phyloP scores from a whole-genome alignment of 306 rosid genomes.

The Dryas drummondii region DNA sequence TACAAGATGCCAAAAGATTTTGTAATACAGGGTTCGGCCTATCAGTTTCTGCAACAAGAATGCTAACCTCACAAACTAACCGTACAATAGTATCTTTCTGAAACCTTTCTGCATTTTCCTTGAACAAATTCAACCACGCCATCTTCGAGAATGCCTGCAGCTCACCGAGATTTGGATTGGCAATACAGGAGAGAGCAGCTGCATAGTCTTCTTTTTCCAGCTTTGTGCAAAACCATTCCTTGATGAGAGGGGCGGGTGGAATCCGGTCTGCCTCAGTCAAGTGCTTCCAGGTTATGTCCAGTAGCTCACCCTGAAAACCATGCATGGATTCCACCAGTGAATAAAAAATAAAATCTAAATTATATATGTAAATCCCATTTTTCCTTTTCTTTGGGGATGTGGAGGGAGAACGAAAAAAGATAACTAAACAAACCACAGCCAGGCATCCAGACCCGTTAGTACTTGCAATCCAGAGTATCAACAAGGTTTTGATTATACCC shows the following conservation, averaged over 20 bases:
- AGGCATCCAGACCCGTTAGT: neutral
- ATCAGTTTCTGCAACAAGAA: slow-evolving; percentile 37
- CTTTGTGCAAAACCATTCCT: slow-evolving; percentile 62
- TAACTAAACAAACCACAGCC: neutral
- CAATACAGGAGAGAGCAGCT: slow-evolving; percentile 56
- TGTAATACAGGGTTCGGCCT: slow-evolving; percentile 40
- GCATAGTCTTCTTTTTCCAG: slow-evolving; percentile 54
- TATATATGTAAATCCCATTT: neutral
- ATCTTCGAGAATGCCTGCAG: slow-evolving; percentile 56
- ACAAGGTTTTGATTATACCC: too few species aligned
- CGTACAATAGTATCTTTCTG: slow-evolving; percentile 43
- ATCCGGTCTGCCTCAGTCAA: slow-evolving; percentile 45
- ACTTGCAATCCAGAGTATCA: too few species aligned
- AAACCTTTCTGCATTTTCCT: slow-evolving; percentile 52
- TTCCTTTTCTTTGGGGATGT: neutral
- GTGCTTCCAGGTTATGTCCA: slow-evolving; percentile 77
- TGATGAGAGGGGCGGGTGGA: slow-evolving; percentile 54
- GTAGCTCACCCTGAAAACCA: slow-evolving; percentile 60
- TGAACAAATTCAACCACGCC: slow-evolving; percentile 64
- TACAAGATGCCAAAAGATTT: slow-evolving; percentile 55
- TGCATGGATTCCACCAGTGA: slow-evolving; percentile 20
- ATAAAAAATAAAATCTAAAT: neutral
- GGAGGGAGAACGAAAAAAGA: neutral
- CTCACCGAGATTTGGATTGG: slow-evolving; percentile 34
- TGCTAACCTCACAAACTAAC: slow-evolving; percentile 46